Evolutionary conservation across 1,284 basidiomycete species (phyloP).

Genomic region (Grifola frondosa): DNA sequence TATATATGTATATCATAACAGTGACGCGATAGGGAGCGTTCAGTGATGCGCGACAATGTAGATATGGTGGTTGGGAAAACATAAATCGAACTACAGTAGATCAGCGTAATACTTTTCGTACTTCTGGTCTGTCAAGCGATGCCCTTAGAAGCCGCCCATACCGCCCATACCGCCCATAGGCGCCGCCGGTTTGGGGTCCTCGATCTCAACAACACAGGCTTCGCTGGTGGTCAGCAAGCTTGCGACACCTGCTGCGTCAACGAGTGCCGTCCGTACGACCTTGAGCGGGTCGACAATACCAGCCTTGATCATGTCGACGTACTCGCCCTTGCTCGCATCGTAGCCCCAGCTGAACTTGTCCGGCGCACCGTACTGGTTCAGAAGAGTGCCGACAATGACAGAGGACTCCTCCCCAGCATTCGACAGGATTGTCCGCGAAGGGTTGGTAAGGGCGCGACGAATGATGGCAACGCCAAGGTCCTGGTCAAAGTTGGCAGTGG

Average conservation of each 20-base stretch:
- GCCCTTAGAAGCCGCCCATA: slow-evolving; percentile 46
- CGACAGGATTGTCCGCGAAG: slow-evolving; percentile 86
- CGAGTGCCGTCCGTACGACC: slow-evolving; percentile 89
- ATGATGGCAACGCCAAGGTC: slow-evolving; percentile 95
- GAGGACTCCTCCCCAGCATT: slow-evolving; percentile 96
- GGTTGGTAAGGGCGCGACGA: slow-evolving; percentile 81
- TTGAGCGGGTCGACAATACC: slow-evolving; percentile 96
- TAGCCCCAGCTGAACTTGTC: slow-evolving; percentile 88
- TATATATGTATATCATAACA: slow-evolving; percentile 10
- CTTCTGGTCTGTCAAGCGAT: neutral
- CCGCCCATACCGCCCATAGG: slow-evolving; percentile 66
- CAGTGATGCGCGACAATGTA: slow-evolving; percentile 1
- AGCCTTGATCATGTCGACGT: slow-evolving; percentile 90
- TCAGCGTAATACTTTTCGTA: slow-evolving; percentile 6
- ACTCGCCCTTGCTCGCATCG: slow-evolving; percentile 89
- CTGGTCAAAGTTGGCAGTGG: slow-evolving; percentile 95
- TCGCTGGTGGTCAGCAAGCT: slow-evolving; percentile 92
- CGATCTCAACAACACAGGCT: slow-evolving; percentile 88
- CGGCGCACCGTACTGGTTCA: slow-evolving; percentile 62
- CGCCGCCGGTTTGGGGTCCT: slow-evolving; percentile 68
- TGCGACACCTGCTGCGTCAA: slow-evolving; percentile 87
- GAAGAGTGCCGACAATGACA: slow-evolving; percentile 88
- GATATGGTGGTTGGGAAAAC: neutral
- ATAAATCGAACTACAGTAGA: neutral
- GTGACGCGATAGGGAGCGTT: neutral